A percentile compares a stretch with the other conserved stretches of the same genome.
These are phyloP conservation scores for Leccinum griseonigrum DNA, from an alignment of 1,284 basidiomycete genomes.

Conservation along the genomic window DNA sequence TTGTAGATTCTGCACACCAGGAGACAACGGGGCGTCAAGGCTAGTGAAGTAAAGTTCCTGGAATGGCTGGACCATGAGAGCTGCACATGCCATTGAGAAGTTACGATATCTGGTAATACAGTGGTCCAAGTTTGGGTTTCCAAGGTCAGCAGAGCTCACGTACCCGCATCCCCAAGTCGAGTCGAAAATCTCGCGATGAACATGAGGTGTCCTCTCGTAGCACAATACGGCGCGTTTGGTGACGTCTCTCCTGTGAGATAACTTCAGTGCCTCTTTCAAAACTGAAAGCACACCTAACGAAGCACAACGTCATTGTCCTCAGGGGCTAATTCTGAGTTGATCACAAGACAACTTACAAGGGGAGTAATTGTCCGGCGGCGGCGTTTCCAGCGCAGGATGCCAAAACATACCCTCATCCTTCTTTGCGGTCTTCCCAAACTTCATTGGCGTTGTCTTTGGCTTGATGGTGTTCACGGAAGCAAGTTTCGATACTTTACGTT, in stretches of 20 bases:
- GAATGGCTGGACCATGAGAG: slow-evolving; percentile 60
- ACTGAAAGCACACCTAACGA: slow-evolving; percentile 64
- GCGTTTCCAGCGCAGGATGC: slow-evolving; percentile 44
- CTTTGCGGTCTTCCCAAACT: slow-evolving; percentile 13
- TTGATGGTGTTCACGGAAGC: neutral
- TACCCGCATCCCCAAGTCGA: slow-evolving; percentile 74
- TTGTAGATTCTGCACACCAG: slow-evolving; percentile 74
- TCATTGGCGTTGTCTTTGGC: slow-evolving; percentile 6
- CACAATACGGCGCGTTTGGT: slow-evolving; percentile 68
- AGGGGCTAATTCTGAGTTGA: slow-evolving; percentile 4
- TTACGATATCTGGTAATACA: slow-evolving; percentile 72
- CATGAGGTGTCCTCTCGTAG: slow-evolving; percentile 58
- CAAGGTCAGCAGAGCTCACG: slow-evolving; percentile 18
- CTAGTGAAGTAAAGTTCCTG: slow-evolving; percentile 61
- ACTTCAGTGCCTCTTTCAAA: slow-evolving; percentile 54
- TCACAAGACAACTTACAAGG: slow-evolving; percentile 52
- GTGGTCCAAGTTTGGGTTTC: slow-evolving; percentile 4
- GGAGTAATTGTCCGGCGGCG: slow-evolving; percentile 67
- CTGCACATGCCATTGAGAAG: slow-evolving; percentile 77
- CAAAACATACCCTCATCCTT: slow-evolving; percentile 55
- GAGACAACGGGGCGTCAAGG: slow-evolving; percentile 55
- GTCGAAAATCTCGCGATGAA: slow-evolving; percentile 58
- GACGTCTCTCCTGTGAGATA: slow-evolving; percentile 48
- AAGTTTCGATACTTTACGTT: slow-evolving; percentile 6
- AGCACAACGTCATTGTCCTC: neutral